Evolutionary conservation across 768 basidiomycete genomes (phyloP).

Genomic region (Amanita rubescens): DNA sequence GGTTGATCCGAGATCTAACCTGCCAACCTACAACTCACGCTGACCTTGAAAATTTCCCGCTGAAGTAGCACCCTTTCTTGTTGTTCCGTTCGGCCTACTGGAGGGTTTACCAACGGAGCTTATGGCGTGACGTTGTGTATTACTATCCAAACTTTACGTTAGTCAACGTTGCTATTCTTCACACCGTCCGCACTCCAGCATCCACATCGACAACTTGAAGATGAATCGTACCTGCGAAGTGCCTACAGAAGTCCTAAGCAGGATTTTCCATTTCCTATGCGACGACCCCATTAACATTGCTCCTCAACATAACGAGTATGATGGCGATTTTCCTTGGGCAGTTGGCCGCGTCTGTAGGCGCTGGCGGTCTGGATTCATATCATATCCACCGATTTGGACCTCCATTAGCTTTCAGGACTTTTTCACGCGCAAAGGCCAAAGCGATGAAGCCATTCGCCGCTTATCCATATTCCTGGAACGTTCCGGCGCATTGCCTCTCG

Average conservation of each 20-base stretch:
- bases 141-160: too few relatives aligned
- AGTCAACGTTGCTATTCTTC: too few relatives aligned
- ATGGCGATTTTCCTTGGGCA: background rate
- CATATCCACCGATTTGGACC: background rate
- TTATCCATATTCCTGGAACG: background rate
- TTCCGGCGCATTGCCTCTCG: background rate
- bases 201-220: too few relatives aligned
- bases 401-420: background rate
- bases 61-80: too few relatives aligned
- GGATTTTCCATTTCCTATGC: background rate
- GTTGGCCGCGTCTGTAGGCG: background rate
- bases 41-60: too few relatives aligned
- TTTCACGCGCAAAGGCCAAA: background rate
- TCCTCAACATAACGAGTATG: background rate
- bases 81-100: too few relatives aligned
- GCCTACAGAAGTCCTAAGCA: background rate
- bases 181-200: too few relatives aligned
- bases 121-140: too few relatives aligned
- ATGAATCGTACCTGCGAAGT: slow-evolving; percentile 27
- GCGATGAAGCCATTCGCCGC: background rate
- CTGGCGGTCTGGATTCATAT: background rate
- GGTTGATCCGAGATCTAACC: too few relatives aligned
- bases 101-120: too few relatives aligned
- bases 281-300: background rate
- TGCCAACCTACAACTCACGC: too few relatives aligned